Conservation (phyloP, 305 asterid species). For the Fraxinus xanthoxyloides region DNA sequence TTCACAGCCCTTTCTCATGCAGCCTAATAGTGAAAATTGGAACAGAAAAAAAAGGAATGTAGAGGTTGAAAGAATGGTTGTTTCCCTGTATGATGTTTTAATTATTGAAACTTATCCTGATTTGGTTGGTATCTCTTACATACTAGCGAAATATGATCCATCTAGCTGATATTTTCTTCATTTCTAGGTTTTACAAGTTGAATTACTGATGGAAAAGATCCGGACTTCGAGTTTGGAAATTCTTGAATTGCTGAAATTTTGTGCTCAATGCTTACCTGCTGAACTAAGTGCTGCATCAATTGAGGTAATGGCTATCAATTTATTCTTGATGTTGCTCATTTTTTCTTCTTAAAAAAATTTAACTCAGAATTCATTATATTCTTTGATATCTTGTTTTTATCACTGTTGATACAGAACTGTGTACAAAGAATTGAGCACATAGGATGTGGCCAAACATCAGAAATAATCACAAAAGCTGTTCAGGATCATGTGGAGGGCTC, state of each 20-base stretch:
- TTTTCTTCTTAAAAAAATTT: slow-evolving; percentile 4
- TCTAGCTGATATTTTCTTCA: slow-evolving; percentile 28
- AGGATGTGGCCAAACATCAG: slow-evolving; percentile 49
- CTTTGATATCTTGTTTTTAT: slow-evolving; percentile 3
- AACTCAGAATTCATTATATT: neutral
- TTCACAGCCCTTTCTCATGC: slow-evolving; percentile 20
- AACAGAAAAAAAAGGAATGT: neutral
- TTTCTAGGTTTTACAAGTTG: slow-evolving; percentile 43
- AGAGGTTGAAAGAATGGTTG: slow-evolving; percentile 12
- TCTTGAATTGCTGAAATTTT: slow-evolving; percentile 55
- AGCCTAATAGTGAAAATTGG: neutral
- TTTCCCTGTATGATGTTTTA: neutral
- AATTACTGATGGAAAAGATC: slow-evolving; percentile 34
- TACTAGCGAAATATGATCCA: neutral
- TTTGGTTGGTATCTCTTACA: neutral
- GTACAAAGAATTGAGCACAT: slow-evolving; percentile 60
- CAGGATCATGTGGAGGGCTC: slow-evolving; percentile 68
- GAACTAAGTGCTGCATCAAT: slow-evolving; percentile 57
- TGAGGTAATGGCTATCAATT: slow-evolving; percentile 50
- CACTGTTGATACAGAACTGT: slow-evolving; percentile 43
- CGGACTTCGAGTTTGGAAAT: slow-evolving; percentile 35
- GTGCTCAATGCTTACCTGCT: slow-evolving; percentile 38
- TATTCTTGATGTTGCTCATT: neutral
- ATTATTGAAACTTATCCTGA: slow-evolving; percentile 3
- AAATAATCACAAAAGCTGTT: slow-evolving; percentile 49